A percentile compares a stretch with the other conserved stretches of the same genome.
Conservation (phyloP, 768 basidiomycete genomes). For the Termitomyces sp. region DNA sequence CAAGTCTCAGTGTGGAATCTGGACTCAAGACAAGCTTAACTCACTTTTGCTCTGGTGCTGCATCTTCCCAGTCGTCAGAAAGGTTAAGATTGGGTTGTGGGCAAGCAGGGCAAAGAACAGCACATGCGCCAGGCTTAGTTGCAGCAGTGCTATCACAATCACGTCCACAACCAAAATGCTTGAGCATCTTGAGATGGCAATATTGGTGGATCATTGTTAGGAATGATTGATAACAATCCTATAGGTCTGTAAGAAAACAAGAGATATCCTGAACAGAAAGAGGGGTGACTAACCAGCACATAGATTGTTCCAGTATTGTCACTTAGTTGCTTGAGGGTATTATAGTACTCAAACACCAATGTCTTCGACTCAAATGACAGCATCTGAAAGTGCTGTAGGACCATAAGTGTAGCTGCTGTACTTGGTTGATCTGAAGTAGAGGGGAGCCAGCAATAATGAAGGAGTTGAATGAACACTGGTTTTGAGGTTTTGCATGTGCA, state of each 20-base stretch:
- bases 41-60: conserved; percentile 10
- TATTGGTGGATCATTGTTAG: conserved; percentile 17
- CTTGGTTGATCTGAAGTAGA: conserved; percentile 16
- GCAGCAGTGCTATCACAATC: conserved; percentile 12
- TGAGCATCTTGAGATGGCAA: conserved; percentile 20
- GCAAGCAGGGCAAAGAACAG: too few species aligned
- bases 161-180: conserved; percentile 21
- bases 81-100: conserved; percentile 27
- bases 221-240: conserved; percentile 16
- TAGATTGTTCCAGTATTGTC: not conserved
- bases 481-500: too few species aligned
- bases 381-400: too few species aligned
- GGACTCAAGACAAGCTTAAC: not conserved
- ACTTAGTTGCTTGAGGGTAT: not conserved
- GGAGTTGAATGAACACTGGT: conserved; percentile 26
- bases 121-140: conserved; percentile 21
- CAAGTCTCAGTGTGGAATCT: not conserved
- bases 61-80: conserved; percentile 18
- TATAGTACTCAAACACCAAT: conserved; percentile 10
- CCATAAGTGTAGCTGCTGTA: too few species aligned
- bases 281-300: not conserved
- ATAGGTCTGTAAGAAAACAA: too few species aligned
- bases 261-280: too few species aligned
- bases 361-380: conserved; percentile 23
- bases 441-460: conserved; percentile 20